Percentiles rank a stretch among this genome's conserved stretches.
Evolutionary conservation across 148 eudicot genomes (phyloP).

Genomic region (Vaccinium darrowii): DNA sequence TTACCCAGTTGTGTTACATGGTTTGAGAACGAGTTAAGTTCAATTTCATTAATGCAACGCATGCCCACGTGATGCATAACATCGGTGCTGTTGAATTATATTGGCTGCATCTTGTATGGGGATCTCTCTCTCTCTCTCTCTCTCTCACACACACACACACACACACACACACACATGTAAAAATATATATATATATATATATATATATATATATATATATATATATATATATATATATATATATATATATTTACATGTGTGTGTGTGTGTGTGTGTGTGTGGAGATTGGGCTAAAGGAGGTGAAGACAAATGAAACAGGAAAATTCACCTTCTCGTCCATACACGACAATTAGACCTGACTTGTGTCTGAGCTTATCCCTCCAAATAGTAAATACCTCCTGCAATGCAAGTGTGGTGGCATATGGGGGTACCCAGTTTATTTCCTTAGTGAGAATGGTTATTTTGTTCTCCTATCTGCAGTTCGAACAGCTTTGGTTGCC

Average conservation of each 20-base stretch:
- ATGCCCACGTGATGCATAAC: neutral
- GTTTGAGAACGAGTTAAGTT: neutral
- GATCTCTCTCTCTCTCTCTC: too few species aligned
- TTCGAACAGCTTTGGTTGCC: conserved; percentile 2
- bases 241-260: too few species aligned
- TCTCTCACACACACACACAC: too few species aligned
- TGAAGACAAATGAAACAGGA: neutral
- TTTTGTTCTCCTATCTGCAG: neutral
- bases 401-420: neutral
- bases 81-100: neutral
- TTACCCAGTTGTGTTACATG: neutral
- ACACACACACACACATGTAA: too few species aligned
- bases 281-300: neutral
- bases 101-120: too few species aligned
- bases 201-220: too few species aligned
- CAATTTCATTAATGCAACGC: neutral
- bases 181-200: too few species aligned
- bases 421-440: neutral
- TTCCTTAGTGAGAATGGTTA: neutral
- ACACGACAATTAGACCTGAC: too few species aligned
- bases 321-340: neutral
- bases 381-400: neutral
- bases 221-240: too few species aligned
- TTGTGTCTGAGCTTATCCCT: neutral
- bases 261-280: too few species aligned